phyloP scores from a whole-genome alignment of 495 filamentous ascomycete genomes.

The Talaromyces stipitatus region DNA sequence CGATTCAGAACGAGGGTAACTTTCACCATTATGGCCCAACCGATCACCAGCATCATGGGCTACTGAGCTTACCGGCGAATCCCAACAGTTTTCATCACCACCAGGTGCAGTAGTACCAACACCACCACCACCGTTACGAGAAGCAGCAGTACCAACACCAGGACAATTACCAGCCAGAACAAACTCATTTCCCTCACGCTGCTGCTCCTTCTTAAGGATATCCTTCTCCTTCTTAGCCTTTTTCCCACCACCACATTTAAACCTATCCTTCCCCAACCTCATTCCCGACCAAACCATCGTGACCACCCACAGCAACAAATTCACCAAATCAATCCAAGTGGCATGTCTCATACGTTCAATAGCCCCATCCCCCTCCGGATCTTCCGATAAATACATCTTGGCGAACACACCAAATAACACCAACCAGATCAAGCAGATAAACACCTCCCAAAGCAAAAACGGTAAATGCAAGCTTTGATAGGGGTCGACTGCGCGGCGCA shows the following conservation, averaged over 20 bases:
- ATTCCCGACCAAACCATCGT: constrained; percentile 37
- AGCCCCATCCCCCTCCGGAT: constrained; percentile 50
- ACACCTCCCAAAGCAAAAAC: constrained; percentile 59
- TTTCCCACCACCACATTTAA: no score
- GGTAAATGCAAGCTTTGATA: constrained; percentile 14
- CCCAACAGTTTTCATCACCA: no score
- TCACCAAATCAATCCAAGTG: constrained; percentile 74
- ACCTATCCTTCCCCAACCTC: constrained; percentile 25
- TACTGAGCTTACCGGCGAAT: no score
- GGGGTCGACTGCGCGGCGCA: not conserved
- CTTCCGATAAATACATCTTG: constrained; percentile 64
- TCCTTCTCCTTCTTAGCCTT: not conserved
- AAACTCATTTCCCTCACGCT: no score
- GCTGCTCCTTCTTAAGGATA: no score
- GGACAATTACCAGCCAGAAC: no score
- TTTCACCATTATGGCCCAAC: no score
- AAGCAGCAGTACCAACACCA: no score
- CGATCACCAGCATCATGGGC: no score
- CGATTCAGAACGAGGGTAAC: no score
- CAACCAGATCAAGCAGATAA: constrained; percentile 68
- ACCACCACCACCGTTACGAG: no score
- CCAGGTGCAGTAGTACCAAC: no score
- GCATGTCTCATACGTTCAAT: constrained; percentile 76
- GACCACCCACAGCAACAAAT: constrained; percentile 64
- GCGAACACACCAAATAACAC: constrained; percentile 78